Evolutionary conservation across 2,329 filamentous ascomycete genomes (phyloP), one percentile per base, ranked within the genome.

Genomic region (Aspergillus awamori): DNA sequence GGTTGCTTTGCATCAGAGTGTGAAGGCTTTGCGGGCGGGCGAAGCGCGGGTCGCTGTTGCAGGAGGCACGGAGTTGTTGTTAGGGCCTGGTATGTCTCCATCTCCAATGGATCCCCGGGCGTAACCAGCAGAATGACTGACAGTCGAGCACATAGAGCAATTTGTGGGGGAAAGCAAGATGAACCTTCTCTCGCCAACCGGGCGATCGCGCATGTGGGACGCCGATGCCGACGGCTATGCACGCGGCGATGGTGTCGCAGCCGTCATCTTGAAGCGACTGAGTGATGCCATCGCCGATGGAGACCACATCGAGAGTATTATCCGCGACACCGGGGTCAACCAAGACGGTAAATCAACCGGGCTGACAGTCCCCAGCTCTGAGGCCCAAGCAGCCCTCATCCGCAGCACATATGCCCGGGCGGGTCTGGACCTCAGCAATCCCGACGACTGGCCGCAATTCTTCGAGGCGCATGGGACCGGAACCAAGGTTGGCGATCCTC

Each of bases 401-500:
- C 62, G 68, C 2, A 60, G 68, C 2, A 76, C 75, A 0, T 82
- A 82, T 61, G 52, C 59, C 1, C 67, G 67, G 24, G 77, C 78
- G 5, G 77, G 77, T 2, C 69, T 82, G 2, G 72, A 79, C 56
- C 61, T 70, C 2, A 55, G 57, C 5, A 66, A 67, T 22, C 53
- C 61, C 1, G 28, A 59, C 1, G 68, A 74, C 4, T 70, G 77
- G 4, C 70, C 63, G 6, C 78, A 81, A 57, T 82, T 75, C 62
- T 80, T 82, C 17, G 78, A 82, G 58, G 76, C 76, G 1, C 80
- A 82, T 61, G 80, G 79, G 26, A 82, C 81, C 2, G 80, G 80
- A 39, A 51, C 36, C 4, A 22, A 30, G 13, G 57, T 38, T 5
- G 60, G 60, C 8, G 61, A 63, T 39, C 57, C 59, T 1, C 47